These are phyloP conservation scores for Lactarius sp. DNA, from an alignment of 768 basidiomycete genomes.

Conservation along the genomic window DNA sequence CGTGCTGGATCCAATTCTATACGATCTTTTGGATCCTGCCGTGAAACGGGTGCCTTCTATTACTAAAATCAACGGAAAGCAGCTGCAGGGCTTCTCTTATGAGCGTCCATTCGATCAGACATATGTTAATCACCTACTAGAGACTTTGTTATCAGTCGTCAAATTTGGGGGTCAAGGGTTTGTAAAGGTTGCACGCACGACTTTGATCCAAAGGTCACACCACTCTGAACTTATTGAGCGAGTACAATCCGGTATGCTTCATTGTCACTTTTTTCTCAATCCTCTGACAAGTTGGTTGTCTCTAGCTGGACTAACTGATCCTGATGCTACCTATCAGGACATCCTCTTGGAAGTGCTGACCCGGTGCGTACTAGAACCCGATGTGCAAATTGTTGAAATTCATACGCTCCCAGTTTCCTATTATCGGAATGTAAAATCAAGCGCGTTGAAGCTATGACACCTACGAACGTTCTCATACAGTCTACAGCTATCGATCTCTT, in stretches of 20 bases:
- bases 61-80: slow-evolving; percentile 55
- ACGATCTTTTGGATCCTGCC: slow-evolving; percentile 66
- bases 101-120: slow-evolving; percentile 74
- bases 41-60: slow-evolving; percentile 49
- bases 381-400: background rate
- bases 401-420: slow-evolving; percentile 48
- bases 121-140: slow-evolving; percentile 66
- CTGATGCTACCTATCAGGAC: slow-evolving; percentile 71
- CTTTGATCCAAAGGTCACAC: slow-evolving; percentile 58
- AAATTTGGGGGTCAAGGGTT: slow-evolving; percentile 90
- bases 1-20: slow-evolving; percentile 84
- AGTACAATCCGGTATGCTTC: slow-evolving; percentile 50
- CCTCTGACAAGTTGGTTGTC: slow-evolving; percentile 14
- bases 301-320: slow-evolving; percentile 31
- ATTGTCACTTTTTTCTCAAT: slow-evolving; percentile 3
- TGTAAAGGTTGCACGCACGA: slow-evolving; percentile 63
- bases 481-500: slow-evolving; percentile 74
- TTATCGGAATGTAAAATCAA: slow-evolving; percentile 67
- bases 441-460: slow-evolving; percentile 47
- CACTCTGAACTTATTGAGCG: slow-evolving; percentile 59
- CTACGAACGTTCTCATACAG: slow-evolving; percentile 63
- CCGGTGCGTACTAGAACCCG: slow-evolving; percentile 42
- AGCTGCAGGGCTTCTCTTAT: slow-evolving; percentile 64
- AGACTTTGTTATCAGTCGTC: slow-evolving; percentile 69
- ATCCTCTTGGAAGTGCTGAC: slow-evolving; percentile 67